These are phyloP conservation scores for Xylariaceae sp. DNA, from an alignment of 2,329 filamentous ascomycete genomes.

Conservation along the genomic window DNA sequence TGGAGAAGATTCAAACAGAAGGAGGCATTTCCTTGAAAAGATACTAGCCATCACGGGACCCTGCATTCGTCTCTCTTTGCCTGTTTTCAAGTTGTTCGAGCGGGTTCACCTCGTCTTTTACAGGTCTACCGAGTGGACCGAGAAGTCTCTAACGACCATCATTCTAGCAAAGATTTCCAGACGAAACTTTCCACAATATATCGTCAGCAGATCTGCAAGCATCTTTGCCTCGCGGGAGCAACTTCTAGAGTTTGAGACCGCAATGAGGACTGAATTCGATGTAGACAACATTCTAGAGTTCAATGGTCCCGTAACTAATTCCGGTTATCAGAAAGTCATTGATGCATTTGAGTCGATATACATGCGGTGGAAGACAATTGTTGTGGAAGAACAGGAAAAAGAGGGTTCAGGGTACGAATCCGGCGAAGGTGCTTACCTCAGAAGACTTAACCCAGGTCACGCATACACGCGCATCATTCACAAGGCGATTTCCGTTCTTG, in stretches of 20 bases:
- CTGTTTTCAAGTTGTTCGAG: constrained; percentile 78
- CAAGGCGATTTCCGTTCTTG: constrained; percentile 76
- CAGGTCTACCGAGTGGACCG: constrained; percentile 92
- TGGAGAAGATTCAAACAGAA: constrained; percentile 55
- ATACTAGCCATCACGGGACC: constrained; percentile 75
- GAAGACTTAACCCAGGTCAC: constrained; percentile 86
- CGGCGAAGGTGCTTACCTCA: constrained; percentile 83
- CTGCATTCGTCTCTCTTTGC: constrained; percentile 74
- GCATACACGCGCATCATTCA: constrained; percentile 91
- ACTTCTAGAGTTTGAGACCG: constrained; percentile 84
- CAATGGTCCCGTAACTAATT: constrained; percentile 63
- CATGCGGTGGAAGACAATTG: constrained; percentile 71
- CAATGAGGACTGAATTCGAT: constrained; percentile 73
- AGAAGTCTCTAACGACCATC: constrained; percentile 91
- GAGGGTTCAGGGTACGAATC: constrained; percentile 74
- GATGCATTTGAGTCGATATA: constrained; percentile 71
- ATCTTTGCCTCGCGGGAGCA: constrained; percentile 76
- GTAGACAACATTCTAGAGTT: constrained; percentile 82
- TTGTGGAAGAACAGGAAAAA: constrained; percentile 72
- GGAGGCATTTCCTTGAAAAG: constrained; percentile 71
- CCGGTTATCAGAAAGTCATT: constrained; percentile 64
- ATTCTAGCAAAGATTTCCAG: constrained; percentile 87
- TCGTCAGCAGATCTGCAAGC: constrained; percentile 83
- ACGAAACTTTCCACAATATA: constrained; percentile 82
- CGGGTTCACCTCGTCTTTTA: constrained; percentile 95